Percentiles rank a stretch among this genome's conserved stretches.
Evolutionary conservation across 306 rosid genomes (phyloP).

Genomic region (Cucumis cinereus): DNA sequence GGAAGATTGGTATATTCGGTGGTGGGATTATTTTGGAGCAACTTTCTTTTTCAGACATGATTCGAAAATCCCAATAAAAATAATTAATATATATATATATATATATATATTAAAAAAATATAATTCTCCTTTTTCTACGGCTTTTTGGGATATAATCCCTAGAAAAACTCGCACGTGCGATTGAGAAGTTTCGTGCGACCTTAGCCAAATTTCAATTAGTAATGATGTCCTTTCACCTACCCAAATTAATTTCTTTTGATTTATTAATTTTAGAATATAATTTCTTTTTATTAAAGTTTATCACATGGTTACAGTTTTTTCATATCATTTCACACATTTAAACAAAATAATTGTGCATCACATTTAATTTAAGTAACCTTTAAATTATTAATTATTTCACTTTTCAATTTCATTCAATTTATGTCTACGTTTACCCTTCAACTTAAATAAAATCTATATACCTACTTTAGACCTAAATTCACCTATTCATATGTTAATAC

Average conservation of each 20-base stretch:
- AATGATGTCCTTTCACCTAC: neutral
- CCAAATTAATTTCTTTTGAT: neutral
- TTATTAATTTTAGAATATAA: too few species aligned
- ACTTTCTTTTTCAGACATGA: neutral
- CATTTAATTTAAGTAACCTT: neutral
- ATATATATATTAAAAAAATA: too few species aligned
- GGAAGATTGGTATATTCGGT: neutral
- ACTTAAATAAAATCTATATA: too few species aligned
- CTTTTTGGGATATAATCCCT: neutral
- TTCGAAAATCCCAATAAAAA: neutral
- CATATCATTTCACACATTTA: neutral
- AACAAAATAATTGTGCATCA: neutral
- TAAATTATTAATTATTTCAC: too few species aligned
- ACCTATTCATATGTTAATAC: too few species aligned
- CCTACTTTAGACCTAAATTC: too few species aligned
- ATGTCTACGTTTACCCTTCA: too few species aligned
- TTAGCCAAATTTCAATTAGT: neutral
- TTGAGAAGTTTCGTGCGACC: neutral
- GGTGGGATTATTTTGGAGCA: neutral
- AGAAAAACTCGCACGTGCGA: constrained; percentile 2
- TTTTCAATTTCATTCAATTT: too few species aligned
- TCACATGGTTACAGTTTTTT: neutral
- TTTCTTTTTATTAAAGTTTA: neutral
- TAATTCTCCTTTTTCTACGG: neutral
- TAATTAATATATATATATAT: too few species aligned